These are phyloP conservation scores for Entamoeba moshkovskii DNA, from an alignment of 208 protist genomes.

Conservation along the genomic window DNA sequence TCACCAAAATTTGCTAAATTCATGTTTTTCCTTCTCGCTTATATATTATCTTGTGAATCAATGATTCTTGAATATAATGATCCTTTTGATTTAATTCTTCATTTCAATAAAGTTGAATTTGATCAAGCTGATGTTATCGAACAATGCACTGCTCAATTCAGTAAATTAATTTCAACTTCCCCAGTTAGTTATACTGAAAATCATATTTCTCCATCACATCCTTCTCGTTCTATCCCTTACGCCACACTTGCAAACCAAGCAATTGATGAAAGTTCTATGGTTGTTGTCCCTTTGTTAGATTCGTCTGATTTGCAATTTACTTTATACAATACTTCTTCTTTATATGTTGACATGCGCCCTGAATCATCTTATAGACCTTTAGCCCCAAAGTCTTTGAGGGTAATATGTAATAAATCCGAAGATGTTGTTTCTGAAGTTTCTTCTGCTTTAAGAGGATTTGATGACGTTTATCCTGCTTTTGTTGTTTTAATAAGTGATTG, in stretches of 20 bases:
- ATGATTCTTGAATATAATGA: background rate
- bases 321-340: background rate
- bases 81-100: background rate
- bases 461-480: background rate
- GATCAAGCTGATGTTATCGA: background rate
- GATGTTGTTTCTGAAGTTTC: background rate
- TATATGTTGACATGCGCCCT: background rate
- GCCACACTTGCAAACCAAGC: background rate
- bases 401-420: background rate
- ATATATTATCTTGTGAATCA: background rate
- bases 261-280: background rate
- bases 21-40: background rate
- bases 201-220: background rate
- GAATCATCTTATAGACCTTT: background rate
- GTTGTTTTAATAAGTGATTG: background rate
- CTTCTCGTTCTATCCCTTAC: background rate
- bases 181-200: background rate
- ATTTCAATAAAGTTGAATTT: background rate
- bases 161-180: background rate
- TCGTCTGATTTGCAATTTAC: background rate
- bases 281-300: background rate
- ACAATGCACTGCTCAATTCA: background rate
- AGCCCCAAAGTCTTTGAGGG: background rate
- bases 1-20: background rate
- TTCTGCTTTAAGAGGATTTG: background rate